Conservation (phyloP, 352 stramenopile genomes). For the Globisporangium carolinianum region DNA sequence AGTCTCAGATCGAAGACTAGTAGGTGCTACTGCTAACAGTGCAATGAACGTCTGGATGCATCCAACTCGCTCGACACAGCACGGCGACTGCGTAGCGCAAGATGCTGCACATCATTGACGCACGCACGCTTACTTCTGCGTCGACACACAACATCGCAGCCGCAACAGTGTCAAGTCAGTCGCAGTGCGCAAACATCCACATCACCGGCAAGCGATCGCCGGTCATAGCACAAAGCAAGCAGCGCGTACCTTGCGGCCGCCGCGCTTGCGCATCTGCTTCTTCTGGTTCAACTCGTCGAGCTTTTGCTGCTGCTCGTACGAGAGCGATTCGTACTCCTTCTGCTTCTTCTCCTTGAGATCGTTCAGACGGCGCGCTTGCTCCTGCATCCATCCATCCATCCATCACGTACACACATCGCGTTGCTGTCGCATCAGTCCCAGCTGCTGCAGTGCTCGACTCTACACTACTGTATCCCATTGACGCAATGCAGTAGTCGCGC, state of each 20-base stretch:
- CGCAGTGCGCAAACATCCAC: too few species aligned
- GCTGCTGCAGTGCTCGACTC: too few species aligned
- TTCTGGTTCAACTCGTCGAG: slow-evolving; percentile 67
- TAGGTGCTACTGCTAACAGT: too few species aligned
- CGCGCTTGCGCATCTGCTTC: slow-evolving; percentile 61
- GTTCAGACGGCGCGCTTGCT: slow-evolving; percentile 33
- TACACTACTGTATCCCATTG: too few species aligned
- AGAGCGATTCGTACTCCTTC: slow-evolving; percentile 68
- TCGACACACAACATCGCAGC: background rate
- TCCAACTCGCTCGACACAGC: too few species aligned
- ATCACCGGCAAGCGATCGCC: background rate
- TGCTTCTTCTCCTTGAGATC: slow-evolving; percentile 74
- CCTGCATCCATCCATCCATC: slow-evolving; percentile 20
- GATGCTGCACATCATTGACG: too few species aligned
- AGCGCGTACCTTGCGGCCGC: slow-evolving; percentile 43
- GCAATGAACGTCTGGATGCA: too few species aligned
- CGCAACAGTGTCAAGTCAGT: background rate
- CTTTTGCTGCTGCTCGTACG: slow-evolving; percentile 79
- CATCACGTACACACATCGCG: background rate
- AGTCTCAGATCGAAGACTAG: too few species aligned
- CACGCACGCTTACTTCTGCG: background rate
- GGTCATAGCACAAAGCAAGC: background rate
- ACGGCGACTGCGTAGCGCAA: too few species aligned
- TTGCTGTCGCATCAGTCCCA: too few species aligned
- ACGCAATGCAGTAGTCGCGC: background rate